Conservation (phyloP, 805 yeast species). For the Peterozyma xylosa region DNA sequence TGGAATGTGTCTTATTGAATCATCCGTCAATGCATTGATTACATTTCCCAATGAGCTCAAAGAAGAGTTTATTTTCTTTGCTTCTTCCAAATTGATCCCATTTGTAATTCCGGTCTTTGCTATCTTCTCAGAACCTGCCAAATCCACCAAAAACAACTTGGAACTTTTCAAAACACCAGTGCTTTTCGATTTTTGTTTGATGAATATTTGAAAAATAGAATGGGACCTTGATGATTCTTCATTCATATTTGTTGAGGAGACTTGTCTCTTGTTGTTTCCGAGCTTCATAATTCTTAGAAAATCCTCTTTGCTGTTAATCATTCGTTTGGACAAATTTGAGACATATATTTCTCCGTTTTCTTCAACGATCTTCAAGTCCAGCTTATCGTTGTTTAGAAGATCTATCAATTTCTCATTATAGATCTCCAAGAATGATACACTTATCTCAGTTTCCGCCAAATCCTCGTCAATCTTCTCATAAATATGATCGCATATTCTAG, state of each 20-base stretch:
- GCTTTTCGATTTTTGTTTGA: constrained; percentile 50
- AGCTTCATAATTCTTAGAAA: constrained; percentile 47
- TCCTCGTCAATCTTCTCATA: constrained; percentile 45
- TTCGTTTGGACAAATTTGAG: constrained; percentile 56
- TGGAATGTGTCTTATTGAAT: constrained; percentile 57
- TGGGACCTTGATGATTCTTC: constrained; percentile 73
- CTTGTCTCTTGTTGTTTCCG: constrained; percentile 51
- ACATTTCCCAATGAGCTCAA: constrained; percentile 75
- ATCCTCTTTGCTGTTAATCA: constrained; percentile 52
- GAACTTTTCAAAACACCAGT: constrained; percentile 57
- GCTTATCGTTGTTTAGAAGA: constrained; percentile 39
- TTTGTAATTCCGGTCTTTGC: constrained; percentile 64
- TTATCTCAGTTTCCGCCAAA: constrained; percentile 52
- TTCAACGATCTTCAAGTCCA: constrained; percentile 50
- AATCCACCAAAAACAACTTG: constrained; percentile 67
- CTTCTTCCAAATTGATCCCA: constrained; percentile 72
- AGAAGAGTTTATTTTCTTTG: constrained; percentile 76
- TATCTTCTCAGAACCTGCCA: constrained; percentile 83
- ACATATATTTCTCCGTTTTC: constrained; percentile 63
- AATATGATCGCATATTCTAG: constrained; percentile 60
- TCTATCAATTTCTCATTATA: constrained; percentile 49
- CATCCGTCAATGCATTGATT: constrained; percentile 70
- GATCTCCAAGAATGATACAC: constrained; percentile 72
- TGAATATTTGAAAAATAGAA: constrained; percentile 62
- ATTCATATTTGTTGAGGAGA: constrained; percentile 63